Conservation (phyloP, 768 basidiomycete species). For the Rhizopogon rudus region DNA sequence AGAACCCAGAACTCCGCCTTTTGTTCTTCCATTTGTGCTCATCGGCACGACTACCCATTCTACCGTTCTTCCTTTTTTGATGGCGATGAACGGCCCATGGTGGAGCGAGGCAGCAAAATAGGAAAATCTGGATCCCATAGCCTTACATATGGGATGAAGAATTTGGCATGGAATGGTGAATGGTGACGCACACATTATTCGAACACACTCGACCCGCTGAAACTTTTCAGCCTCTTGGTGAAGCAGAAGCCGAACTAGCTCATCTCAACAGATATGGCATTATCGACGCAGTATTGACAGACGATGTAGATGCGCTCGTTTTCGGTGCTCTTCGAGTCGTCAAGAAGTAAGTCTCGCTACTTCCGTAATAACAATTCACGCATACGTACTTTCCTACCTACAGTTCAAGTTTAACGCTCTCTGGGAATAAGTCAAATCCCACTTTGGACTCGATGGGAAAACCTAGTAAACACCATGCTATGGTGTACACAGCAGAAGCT, state of each 20-base stretch:
- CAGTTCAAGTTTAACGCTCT: constrained; percentile 15
- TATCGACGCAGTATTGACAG: constrained; percentile 44
- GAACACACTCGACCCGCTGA: neutral
- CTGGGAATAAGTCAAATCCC: constrained; percentile 19
- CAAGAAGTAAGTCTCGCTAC: constrained; percentile 28
- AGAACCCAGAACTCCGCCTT: constrained; percentile 38
- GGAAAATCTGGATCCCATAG: constrained; percentile 19
- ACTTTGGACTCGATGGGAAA: constrained; percentile 21
- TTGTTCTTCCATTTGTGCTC: constrained; percentile 38
- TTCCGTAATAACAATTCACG: neutral
- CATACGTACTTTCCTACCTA: neutral
- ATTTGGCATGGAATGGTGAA: constrained; percentile 19
- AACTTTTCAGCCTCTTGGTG: constrained; percentile 34
- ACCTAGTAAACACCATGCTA: constrained; percentile 15
- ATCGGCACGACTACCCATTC: constrained; percentile 32
- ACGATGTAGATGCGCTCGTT: constrained; percentile 43
- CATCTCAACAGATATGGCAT: constrained; percentile 31
- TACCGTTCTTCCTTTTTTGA: constrained; percentile 45
- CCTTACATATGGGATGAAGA: constrained; percentile 13
- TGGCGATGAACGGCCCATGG: constrained; percentile 34
- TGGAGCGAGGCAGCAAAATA: constrained; percentile 32
- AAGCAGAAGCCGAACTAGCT: constrained; percentile 48
- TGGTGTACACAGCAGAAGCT: constrained; percentile 17
- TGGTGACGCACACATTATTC: constrained; percentile 11
- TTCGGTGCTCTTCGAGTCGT: constrained; percentile 43